These are phyloP conservation scores for Phytopythium vexans DNA, from an alignment of 352 stramenopile species.

Conservation along the genomic window DNA sequence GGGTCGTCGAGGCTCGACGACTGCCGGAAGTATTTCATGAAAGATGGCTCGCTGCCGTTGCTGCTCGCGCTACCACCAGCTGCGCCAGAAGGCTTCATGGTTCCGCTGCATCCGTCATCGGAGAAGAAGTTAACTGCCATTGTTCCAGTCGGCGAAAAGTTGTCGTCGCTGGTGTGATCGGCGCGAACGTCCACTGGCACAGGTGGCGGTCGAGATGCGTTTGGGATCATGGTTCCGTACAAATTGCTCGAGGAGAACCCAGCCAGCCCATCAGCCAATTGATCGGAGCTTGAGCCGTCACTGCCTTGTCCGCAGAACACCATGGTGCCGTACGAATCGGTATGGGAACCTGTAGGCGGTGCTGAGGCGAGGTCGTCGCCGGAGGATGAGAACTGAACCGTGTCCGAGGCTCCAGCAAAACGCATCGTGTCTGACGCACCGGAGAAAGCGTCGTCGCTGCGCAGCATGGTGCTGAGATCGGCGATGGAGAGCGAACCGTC, in stretches of 20 bases:
- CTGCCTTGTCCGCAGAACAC: slow-evolving; percentile 30
- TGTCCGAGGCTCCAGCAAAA: slow-evolving; percentile 20
- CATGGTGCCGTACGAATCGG: slow-evolving; percentile 44
- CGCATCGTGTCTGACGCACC: slow-evolving; percentile 10
- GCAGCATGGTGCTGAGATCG: slow-evolving; percentile 68
- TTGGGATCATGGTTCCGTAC: slow-evolving; percentile 60
- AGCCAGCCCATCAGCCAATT: neutral
- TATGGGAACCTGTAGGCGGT: neutral
- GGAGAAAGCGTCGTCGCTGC: slow-evolving; percentile 17
- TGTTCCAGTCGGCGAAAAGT: slow-evolving; percentile 11
- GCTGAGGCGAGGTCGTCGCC: neutral
- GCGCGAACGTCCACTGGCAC: too few relatives aligned
- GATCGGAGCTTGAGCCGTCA: slow-evolving; percentile 5
- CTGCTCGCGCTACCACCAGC: slow-evolving; percentile 8
- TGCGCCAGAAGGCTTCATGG: slow-evolving; percentile 4
- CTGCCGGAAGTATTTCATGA: slow-evolving; percentile 83
- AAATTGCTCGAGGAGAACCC: slow-evolving; percentile 48
- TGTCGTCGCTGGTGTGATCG: too few relatives aligned
- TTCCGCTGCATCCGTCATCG: slow-evolving; percentile 3
- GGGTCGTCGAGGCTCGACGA: slow-evolving; percentile 19
- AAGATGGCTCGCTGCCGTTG: slow-evolving; percentile 49
- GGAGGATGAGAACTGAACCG: slow-evolving; percentile 26
- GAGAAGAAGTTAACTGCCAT: slow-evolving; percentile 5
- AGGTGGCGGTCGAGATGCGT: slow-evolving; percentile 2
- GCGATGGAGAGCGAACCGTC: slow-evolving; percentile 61